Percentiles rank a stretch among this genome's conserved stretches.
Evolutionary conservation across 768 basidiomycete species (phyloP).

Genomic region (Termitomyces sp.): DNA sequence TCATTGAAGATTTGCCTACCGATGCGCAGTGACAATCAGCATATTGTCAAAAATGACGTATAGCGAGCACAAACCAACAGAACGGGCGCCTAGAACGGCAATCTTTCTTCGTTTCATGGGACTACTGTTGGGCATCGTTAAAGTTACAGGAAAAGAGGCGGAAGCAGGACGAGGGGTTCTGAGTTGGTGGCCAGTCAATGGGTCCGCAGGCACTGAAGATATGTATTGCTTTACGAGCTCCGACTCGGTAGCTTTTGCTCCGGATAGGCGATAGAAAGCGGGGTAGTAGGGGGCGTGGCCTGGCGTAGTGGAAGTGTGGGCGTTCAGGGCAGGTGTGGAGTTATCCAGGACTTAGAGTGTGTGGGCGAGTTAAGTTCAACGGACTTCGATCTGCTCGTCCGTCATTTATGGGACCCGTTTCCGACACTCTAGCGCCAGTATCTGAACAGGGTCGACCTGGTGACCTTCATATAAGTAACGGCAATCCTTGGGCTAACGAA

Average conservation of each 20-base stretch:
- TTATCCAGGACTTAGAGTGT: background rate
- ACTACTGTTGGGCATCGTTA: constrained; percentile 14
- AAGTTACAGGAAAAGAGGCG: constrained; percentile 26
- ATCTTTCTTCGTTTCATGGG: constrained; percentile 73
- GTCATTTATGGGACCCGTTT: constrained; percentile 7
- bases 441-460: constrained; percentile 9
- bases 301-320: background rate
- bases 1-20: constrained; percentile 88
- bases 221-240: constrained; percentile 1
- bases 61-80: constrained; percentile 58
- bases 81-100: constrained; percentile 77
- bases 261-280: constrained; percentile 1
- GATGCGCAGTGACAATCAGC: background rate
- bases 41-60: constrained; percentile 11
- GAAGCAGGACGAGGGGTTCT: constrained; percentile 6
- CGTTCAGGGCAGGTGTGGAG: constrained; percentile 7
- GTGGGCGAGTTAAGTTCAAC: constrained; percentile 7
- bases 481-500: constrained; percentile 8
- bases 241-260: constrained; percentile 10
- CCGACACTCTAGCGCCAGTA: constrained; percentile 4
- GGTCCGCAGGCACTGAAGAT: constrained; percentile 3
- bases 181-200: background rate
- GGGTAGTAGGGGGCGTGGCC: background rate
- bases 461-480: constrained; percentile 10
- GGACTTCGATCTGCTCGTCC: background rate